phyloP scores from a whole-genome alignment of 192 early-diverging fungal species.

The Backusella westeae region DNA sequence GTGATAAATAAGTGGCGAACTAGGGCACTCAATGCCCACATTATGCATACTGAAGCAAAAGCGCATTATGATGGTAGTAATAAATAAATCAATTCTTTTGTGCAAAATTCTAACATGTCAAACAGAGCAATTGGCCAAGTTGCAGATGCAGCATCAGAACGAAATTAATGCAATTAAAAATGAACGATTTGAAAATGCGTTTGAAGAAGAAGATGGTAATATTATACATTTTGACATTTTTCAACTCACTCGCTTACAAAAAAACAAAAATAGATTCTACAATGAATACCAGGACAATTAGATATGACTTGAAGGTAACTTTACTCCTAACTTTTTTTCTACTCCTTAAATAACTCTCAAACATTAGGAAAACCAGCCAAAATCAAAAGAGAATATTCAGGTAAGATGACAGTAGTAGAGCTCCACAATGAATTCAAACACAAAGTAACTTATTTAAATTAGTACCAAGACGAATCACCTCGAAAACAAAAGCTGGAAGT shows the following conservation, averaged over 20 bases:
- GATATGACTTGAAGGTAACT: neutral
- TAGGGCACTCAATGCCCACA: constrained; percentile 1
- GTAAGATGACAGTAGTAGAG: neutral
- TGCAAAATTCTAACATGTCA: neutral
- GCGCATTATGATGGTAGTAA: neutral
- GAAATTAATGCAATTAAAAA: constrained; percentile 3
- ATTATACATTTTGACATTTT: neutral
- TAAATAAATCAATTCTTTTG: neutral
- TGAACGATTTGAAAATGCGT: neutral
- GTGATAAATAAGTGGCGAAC: constrained; percentile 2
- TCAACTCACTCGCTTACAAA: neutral
- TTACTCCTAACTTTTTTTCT: neutral
- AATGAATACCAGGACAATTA: neutral
- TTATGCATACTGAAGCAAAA: neutral
- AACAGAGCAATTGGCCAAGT: constrained; percentile 4
- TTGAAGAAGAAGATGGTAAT: neutral
- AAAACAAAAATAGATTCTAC: neutral
- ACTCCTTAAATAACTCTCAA: constrained; percentile 1
- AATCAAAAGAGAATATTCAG: neutral
- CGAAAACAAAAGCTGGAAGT: neutral
- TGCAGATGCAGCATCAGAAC: neutral
- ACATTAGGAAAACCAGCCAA: neutral
- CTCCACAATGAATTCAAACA: neutral
- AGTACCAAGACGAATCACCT: neutral
- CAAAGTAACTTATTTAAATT: neutral